phyloP scores from a whole-genome alignment of 352 stramenopile genomes.

The Pythium scleroteichum region DNA sequence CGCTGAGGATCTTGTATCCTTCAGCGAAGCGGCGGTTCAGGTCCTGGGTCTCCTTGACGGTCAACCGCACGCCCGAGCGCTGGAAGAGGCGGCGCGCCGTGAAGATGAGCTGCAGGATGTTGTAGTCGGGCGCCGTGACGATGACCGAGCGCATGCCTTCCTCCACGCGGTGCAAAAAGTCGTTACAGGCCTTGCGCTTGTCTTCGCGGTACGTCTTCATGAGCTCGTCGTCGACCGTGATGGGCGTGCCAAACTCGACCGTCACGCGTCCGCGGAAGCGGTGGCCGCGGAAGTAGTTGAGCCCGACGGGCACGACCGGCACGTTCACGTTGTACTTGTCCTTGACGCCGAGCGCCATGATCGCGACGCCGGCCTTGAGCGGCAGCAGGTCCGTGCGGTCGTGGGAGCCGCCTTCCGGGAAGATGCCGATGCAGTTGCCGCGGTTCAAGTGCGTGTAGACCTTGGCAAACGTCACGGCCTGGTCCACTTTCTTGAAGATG shows the following conservation, averaged over 20 bases:
- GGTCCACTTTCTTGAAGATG: conserved; percentile 91
- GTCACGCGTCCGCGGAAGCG: conserved; percentile 95
- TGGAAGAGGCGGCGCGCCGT: conserved; percentile 95
- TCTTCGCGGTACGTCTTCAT: conserved; percentile 89
- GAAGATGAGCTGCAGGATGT: conserved; percentile 95
- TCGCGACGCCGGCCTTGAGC: conserved; percentile 97
- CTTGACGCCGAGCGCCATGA: conserved; percentile 97
- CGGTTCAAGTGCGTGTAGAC: conserved; percentile 91
- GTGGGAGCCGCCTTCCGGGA: conserved; percentile 97
- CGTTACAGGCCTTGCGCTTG: conserved; percentile 82
- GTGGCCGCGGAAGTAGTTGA: conserved; percentile 98
- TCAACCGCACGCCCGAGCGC: conserved; percentile 80
- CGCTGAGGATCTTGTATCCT: conserved; percentile 84
- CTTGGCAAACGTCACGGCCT: conserved; percentile 90
- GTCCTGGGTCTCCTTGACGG: conserved; percentile 90
- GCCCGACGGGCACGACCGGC: conserved; percentile 95
- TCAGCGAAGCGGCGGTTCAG: conserved; percentile 91
- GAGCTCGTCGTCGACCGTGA: conserved; percentile 81
- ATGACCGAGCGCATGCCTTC: conserved; percentile 92
- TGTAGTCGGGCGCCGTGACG: conserved; percentile 97
- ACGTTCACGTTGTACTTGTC: conserved; percentile 96
- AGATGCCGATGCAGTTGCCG: conserved; percentile 95
- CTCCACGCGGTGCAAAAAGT: conserved; percentile 80
- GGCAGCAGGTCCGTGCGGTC: conserved; percentile 97
- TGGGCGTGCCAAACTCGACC: conserved; percentile 95